A percentile compares a stretch with the other conserved stretches of the same genome.
These are phyloP conservation scores for Emergomyces pasteurianus DNA, from an alignment of 2,329 filamentous ascomycete genomes.

Conservation along the genomic window DNA sequence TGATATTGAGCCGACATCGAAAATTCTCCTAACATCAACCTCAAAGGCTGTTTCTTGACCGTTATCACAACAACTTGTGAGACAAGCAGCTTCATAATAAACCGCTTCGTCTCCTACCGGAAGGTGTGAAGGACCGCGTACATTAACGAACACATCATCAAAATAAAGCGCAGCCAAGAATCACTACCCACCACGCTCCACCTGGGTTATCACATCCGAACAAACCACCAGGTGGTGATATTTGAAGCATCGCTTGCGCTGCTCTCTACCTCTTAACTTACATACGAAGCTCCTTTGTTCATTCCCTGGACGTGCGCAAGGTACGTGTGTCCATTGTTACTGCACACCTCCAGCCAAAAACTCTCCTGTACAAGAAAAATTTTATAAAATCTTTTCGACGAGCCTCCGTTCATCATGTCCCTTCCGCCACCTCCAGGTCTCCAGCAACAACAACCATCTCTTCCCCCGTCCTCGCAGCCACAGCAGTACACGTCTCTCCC, in stretches of 20 bases:
- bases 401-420: constrained; percentile 54
- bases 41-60: not conserved
- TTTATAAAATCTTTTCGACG: constrained; percentile 12
- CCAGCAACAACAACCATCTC: constrained; percentile 31
- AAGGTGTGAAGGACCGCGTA: not conserved
- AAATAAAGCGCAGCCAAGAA: too few relatives aligned
- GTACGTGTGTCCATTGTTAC: constrained; percentile 11
- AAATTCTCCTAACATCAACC: not conserved
- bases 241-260: not conserved
- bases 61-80: not conserved
- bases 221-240: too few relatives aligned
- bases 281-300: not conserved
- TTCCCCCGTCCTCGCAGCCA: constrained; percentile 26
- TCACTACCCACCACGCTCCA: not conserved
- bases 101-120: not conserved
- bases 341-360: constrained; percentile 6
- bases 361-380: constrained; percentile 7
- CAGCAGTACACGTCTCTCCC: constrained; percentile 53
- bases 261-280: not conserved
- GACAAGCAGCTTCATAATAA: not conserved
- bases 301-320: constrained; percentile 10
- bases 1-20: not conserved
- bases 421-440: constrained; percentile 77
- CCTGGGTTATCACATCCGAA: not conserved
- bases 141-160: not conserved